A percentile compares a stretch with the other conserved stretches of the same genome.
These are phyloP conservation scores for Pseudonectria buxi DNA, from an alignment of 2,329 filamentous ascomycete species.

Conservation along the genomic window DNA sequence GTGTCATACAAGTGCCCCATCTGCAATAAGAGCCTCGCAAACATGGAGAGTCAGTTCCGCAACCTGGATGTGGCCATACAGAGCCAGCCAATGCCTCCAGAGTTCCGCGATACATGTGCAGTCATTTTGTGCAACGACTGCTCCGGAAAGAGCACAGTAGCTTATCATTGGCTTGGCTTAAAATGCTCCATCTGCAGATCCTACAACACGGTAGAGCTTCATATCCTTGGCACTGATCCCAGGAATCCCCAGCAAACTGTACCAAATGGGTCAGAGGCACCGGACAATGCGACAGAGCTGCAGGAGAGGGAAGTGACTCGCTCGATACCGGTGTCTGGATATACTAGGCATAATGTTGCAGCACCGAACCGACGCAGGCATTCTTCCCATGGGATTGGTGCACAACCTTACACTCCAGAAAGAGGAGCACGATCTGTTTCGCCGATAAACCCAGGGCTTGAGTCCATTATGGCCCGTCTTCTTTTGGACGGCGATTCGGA, in stretches of 20 bases:
- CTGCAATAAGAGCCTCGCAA: conserved; percentile 92
- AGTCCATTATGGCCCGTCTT: conserved; percentile 19
- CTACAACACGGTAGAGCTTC: conserved; percentile 62
- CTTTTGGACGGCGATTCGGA: conserved; percentile 41
- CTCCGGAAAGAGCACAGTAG: conserved; percentile 74
- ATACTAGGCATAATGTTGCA: conserved; percentile 9
- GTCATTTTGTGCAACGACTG: conserved; percentile 94
- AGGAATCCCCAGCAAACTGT: conserved; percentile 20
- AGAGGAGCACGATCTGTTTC: conserved; percentile 40
- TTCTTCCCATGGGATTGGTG: conserved; percentile 32
- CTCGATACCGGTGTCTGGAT: conserved; percentile 8
- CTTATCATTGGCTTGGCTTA: conserved; percentile 90
- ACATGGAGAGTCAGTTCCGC: conserved; percentile 94
- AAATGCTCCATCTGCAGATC: conserved; percentile 73
- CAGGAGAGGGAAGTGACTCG: conserved; percentile 3
- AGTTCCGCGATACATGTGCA: conserved; percentile 73
- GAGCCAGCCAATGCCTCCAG: conserved; percentile 82
- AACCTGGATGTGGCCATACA: conserved; percentile 84
- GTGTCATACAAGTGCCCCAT: conserved; percentile 93
- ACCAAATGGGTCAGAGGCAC: conserved; percentile 16
- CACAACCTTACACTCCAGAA: conserved; percentile 29
- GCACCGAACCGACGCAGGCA: conserved; percentile 29
- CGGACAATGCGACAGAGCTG: conserved; percentile 1
- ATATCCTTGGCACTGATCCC: conserved; percentile 44
- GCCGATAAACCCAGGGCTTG: conserved; percentile 25